A percentile compares a stretch with the other conserved stretches of the same genome.
These are phyloP conservation scores for Imleria badia DNA, from an alignment of 768 basidiomycete genomes.

Conservation along the genomic window DNA sequence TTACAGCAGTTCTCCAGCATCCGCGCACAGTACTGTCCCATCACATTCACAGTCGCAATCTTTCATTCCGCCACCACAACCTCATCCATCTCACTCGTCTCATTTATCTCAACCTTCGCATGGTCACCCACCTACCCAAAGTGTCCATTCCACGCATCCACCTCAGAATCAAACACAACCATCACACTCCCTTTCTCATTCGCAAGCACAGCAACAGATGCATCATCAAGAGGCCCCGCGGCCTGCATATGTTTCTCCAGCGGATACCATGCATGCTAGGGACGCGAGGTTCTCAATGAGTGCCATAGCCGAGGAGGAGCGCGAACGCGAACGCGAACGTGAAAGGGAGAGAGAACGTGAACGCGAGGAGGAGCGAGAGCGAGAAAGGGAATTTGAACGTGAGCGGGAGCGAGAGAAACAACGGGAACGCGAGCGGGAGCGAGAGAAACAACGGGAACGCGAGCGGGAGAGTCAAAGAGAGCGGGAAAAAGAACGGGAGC, in stretches of 20 bases:
- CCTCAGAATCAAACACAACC: slow-evolving; percentile 23
- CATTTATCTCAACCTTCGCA: slow-evolving; percentile 18
- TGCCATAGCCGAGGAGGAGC: slow-evolving; percentile 17
- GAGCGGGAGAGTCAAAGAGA: too few relatives aligned
- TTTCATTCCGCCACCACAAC: slow-evolving; percentile 12
- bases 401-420: slow-evolving; percentile 19
- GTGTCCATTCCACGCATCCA: slow-evolving; percentile 14
- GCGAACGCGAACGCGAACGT: slow-evolving; percentile 21
- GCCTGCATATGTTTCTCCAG: slow-evolving; percentile 28
- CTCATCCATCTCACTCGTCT: slow-evolving; percentile 13
- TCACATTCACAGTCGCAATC: slow-evolving; percentile 31
- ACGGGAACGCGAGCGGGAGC: slow-evolving; percentile 24
- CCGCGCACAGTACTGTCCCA: slow-evolving; percentile 10
- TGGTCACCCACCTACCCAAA: slow-evolving; percentile 18
- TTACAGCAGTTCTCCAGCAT: slow-evolving; percentile 16
- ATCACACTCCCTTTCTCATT: slow-evolving; percentile 28
- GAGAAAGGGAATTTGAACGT: slow-evolving; percentile 22
- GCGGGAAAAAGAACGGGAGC: slow-evolving; percentile 25
- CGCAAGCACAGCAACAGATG: slow-evolving; percentile 26
- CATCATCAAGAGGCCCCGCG: slow-evolving; percentile 25
- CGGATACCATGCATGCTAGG: slow-evolving; percentile 29
- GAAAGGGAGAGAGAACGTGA: slow-evolving; percentile 24
- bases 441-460: too few relatives aligned
- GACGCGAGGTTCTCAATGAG: slow-evolving; percentile 16
- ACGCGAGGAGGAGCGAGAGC: slow-evolving; percentile 17